Evolutionary conservation across 306 rosid genomes (phyloP).

Genomic region (Spatholobus suberectus): DNA sequence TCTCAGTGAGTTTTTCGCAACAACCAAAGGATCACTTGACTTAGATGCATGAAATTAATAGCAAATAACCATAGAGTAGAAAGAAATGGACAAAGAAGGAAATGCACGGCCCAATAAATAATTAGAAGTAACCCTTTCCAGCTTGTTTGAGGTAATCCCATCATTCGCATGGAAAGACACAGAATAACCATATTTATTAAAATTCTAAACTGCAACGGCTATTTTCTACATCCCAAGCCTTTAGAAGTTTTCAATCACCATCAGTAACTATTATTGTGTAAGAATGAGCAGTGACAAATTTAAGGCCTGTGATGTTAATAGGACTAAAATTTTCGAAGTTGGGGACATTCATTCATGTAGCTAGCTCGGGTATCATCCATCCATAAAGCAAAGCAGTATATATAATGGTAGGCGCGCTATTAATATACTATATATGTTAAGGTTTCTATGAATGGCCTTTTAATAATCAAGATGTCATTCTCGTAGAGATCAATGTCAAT

Average conservation of each 20-base stretch:
- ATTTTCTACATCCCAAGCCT: constrained; percentile 41
- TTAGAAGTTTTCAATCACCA: constrained; percentile 54
- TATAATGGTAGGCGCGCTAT: constrained; percentile 38
- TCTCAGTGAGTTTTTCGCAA: constrained; percentile 9
- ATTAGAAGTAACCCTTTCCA: constrained; percentile 48
- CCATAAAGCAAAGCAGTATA: constrained; percentile 21
- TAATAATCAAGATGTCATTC: constrained; percentile 56
- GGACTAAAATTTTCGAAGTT: constrained; percentile 47
- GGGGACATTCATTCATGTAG: constrained; percentile 55
- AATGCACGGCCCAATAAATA: constrained; percentile 36
- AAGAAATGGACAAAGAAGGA: constrained; percentile 35
- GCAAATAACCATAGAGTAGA: constrained; percentile 33
- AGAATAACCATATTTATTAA: constrained; percentile 40
- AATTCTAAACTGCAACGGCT: constrained; percentile 40
- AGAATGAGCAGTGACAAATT: constrained; percentile 56
- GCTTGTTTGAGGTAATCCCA: constrained; percentile 54
- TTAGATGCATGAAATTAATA: constrained; percentile 1
- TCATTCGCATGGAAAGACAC: constrained; percentile 53
- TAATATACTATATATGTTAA: constrained; percentile 28
- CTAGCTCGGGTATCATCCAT: constrained; percentile 35
- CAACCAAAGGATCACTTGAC: constrained; percentile 40
- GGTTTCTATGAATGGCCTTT: constrained; percentile 43
- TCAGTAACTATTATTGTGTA: constrained; percentile 61
- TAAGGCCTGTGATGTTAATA: constrained; percentile 70
- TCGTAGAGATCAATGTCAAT: constrained; percentile 63